Evolutionary conservation across 176 grass and related monocot genomes (phyloP).

Genomic region (Elymus sibiricus): DNA sequence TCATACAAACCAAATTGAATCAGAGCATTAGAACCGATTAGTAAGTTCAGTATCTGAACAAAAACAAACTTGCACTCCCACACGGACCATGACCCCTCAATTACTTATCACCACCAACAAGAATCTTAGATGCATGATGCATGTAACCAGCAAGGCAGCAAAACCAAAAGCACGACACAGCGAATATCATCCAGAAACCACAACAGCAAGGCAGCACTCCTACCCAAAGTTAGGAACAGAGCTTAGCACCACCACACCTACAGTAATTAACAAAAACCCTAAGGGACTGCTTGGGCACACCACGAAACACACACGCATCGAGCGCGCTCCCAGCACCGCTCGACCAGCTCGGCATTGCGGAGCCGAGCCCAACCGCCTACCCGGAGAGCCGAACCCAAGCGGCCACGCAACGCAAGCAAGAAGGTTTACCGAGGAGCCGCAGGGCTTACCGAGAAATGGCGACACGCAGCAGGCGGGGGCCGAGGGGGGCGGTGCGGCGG

Average conservation of each 20-base stretch:
- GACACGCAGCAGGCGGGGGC: background rate
- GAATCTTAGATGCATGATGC: background rate
- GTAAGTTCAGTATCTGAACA: background rate
- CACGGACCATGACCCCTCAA: background rate
- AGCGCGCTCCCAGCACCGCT: background rate
- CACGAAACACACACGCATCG: background rate
- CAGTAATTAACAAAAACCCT: background rate
- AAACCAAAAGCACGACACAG: background rate
- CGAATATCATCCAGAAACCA: background rate
- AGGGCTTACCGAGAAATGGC: slow-evolving; percentile 19
- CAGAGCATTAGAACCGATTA: background rate
- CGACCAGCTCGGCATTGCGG: background rate
- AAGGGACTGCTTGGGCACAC: background rate
- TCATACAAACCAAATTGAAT: background rate
- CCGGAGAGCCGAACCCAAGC: background rate
- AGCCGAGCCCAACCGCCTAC: background rate
- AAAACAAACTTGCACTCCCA: background rate
- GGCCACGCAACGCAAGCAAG: background rate
- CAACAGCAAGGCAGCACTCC: background rate
- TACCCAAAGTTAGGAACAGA: background rate
- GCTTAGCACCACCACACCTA: background rate
- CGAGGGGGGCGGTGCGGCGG: background rate
- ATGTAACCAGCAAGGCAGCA: background rate
- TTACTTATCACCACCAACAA: background rate
- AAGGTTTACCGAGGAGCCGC: background rate